Evolutionary conservation across 164 flowering plant genomes (phyloP).

Genomic region (Houttuynia cordata): DNA sequence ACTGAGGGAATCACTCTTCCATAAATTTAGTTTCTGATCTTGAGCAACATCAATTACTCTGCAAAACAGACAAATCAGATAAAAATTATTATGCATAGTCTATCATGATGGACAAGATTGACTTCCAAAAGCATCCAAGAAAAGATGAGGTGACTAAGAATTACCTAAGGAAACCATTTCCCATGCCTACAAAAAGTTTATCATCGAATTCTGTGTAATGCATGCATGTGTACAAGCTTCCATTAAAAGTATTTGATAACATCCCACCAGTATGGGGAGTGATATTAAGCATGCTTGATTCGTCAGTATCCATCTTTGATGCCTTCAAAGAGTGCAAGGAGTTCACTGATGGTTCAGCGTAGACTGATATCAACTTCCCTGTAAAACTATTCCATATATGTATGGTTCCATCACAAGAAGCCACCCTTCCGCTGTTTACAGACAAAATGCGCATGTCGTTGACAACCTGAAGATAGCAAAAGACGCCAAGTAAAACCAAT

Average conservation of each 20-base stretch:
- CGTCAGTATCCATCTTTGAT: conserved; percentile 37
- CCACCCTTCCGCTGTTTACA: conserved; percentile 53
- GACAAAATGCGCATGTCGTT: conserved; percentile 70
- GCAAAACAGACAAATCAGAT: conserved; percentile 6
- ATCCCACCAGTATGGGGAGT: conserved; percentile 56
- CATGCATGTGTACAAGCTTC: conserved; percentile 83
- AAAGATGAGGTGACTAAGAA: neutral
- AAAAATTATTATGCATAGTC: neutral
- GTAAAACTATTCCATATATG: conserved; percentile 89
- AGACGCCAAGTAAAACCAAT: neutral
- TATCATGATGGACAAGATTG: neutral
- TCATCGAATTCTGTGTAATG: conserved; percentile 44
- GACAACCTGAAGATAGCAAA: conserved; percentile 52
- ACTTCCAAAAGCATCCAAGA: neutral
- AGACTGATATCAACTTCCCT: conserved; percentile 55
- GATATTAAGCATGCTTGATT: conserved; percentile 44
- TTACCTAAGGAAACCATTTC: conserved; percentile 89
- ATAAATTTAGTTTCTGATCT: conserved; percentile 77
- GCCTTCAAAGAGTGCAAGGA: conserved; percentile 31
- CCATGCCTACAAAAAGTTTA: conserved; percentile 74
- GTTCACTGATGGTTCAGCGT: conserved; percentile 52
- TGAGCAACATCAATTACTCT: conserved; percentile 74
- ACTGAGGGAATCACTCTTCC: conserved; percentile 67
- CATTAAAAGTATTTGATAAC: conserved; percentile 62
- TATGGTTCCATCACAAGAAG: conserved; percentile 95